Conservation (phyloP, 2,329 filamentous ascomycete species). For the Bipolaris zeicola region DNA sequence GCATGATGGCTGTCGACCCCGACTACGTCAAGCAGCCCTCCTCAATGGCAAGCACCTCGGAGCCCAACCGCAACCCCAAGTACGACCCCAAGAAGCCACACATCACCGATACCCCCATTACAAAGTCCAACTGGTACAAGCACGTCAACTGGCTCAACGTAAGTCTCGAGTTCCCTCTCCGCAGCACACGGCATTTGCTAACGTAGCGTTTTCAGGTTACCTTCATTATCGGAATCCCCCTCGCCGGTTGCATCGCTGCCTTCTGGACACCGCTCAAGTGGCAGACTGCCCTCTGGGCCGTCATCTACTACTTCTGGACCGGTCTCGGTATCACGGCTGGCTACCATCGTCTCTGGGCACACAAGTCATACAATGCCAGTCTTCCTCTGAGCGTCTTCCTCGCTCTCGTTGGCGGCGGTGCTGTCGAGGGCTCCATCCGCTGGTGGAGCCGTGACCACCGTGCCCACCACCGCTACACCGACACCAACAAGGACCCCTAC, state of each 20-base stretch:
- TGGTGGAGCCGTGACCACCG: conserved; percentile 59
- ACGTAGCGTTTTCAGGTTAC: conserved; percentile 70
- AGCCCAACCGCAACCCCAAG: conserved; percentile 58
- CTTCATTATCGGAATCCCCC: conserved; percentile 78
- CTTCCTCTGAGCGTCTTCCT: conserved; percentile 56
- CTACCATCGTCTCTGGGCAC: conserved; percentile 78
- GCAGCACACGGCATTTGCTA: conserved; percentile 7
- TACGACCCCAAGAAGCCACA: conserved; percentile 76
- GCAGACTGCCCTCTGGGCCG: conserved; percentile 75
- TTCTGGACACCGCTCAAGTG: conserved; percentile 78
- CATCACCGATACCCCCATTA: conserved; percentile 83
- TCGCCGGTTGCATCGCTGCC: conserved; percentile 74
- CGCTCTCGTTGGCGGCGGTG: conserved; percentile 55
- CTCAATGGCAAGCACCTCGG: conserved; percentile 55
- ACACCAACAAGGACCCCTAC: conserved; percentile 60
- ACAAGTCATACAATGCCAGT: conserved; percentile 55
- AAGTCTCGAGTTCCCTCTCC: conserved; percentile 29
- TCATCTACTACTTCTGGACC: conserved; percentile 84
- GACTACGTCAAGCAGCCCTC: conserved; percentile 54
- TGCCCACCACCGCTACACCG: conserved; percentile 59
- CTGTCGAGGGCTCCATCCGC: conserved; percentile 57
- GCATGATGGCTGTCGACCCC: conserved; percentile 57
- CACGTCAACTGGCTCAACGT: conserved; percentile 96
- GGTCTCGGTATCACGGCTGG: conserved; percentile 65
- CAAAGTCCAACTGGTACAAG: conserved; percentile 83